Evolutionary conservation across 768 basidiomycete genomes (phyloP).

Genomic region (Naematelia encephala): DNA sequence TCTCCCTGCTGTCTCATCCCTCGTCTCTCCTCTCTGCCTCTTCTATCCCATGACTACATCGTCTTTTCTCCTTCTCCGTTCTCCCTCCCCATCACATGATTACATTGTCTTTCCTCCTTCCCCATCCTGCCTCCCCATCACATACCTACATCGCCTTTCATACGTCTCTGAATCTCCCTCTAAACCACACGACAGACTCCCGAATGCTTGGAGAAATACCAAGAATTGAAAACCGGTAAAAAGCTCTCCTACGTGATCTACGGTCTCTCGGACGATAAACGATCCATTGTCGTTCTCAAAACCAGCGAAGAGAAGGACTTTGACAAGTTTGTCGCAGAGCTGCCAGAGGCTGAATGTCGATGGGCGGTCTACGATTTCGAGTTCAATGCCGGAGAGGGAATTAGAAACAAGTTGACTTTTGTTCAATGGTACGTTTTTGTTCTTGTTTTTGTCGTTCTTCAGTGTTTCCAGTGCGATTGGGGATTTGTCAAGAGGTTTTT

Average conservation of each 20-base stretch:
- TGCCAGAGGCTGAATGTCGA: slow-evolving; percentile 72
- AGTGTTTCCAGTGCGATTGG: not conserved
- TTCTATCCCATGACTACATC: not conserved
- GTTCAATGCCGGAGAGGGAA: slow-evolving; percentile 65
- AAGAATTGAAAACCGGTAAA: slow-evolving; percentile 72
- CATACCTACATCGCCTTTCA: slow-evolving; percentile 3
- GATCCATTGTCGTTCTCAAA: slow-evolving; percentile 69
- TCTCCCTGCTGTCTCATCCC: not conserved
- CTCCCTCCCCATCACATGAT: not conserved
- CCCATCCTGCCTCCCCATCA: not conserved
- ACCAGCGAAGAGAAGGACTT: slow-evolving; percentile 58
- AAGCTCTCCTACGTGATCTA: slow-evolving; percentile 81
- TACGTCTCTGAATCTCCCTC: not conserved
- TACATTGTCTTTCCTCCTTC: slow-evolving; percentile 13
- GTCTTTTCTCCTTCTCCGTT: slow-evolving; percentile 1
- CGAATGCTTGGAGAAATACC: slow-evolving; percentile 62
- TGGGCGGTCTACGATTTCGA: slow-evolving; percentile 95
- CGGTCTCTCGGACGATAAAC: slow-evolving; percentile 57
- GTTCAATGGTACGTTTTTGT: slow-evolving; percentile 68
- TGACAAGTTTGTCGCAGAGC: slow-evolving; percentile 67
- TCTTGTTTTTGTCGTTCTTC: not conserved
- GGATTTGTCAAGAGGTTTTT: too few species aligned
- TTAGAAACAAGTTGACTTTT: slow-evolving; percentile 82
- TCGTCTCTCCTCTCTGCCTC: not conserved
- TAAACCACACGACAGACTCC: slow-evolving; percentile 56